Conservation (phyloP, 2,329 filamentous ascomycete species). For the Fusarium fujikuroi region DNA sequence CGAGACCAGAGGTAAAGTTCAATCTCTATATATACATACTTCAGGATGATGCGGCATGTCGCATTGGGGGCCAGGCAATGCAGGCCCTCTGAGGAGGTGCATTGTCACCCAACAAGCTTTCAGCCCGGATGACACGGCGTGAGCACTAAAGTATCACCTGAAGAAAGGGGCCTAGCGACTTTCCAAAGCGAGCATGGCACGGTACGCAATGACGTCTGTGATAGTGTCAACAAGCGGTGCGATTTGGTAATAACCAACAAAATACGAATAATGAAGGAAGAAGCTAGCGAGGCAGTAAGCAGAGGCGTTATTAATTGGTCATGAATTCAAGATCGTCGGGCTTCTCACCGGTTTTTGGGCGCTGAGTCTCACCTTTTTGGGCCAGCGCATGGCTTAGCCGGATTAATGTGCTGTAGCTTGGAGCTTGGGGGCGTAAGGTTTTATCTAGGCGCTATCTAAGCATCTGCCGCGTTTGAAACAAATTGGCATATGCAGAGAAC, state of each 20-base stretch:
- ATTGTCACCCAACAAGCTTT: constrained; percentile 17
- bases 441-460: constrained; percentile 17
- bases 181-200: not conserved
- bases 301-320: not conserved
- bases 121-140: constrained; percentile 1
- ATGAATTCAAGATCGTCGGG: not conserved
- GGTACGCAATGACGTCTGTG: constrained; percentile 2
- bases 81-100: not conserved
- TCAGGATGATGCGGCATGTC: not conserved
- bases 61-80: not conserved
- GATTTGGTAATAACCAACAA: not conserved
- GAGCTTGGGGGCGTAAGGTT: not conserved
- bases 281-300: not conserved
- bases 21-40: not conserved
- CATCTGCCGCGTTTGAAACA: not conserved
- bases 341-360: not conserved
- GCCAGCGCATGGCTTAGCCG: not conserved
- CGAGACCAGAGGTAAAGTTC: not conserved
- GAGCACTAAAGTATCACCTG: constrained; percentile 18
- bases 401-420: not conserved
- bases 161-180: not conserved
- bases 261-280: not conserved
- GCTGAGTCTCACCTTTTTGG: not conserved
- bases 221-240: not conserved
- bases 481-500: not conserved